Evolutionary conservation across 495 filamentous ascomycete genomes (phyloP).

Genomic region (Terfezia boudieri): DNA sequence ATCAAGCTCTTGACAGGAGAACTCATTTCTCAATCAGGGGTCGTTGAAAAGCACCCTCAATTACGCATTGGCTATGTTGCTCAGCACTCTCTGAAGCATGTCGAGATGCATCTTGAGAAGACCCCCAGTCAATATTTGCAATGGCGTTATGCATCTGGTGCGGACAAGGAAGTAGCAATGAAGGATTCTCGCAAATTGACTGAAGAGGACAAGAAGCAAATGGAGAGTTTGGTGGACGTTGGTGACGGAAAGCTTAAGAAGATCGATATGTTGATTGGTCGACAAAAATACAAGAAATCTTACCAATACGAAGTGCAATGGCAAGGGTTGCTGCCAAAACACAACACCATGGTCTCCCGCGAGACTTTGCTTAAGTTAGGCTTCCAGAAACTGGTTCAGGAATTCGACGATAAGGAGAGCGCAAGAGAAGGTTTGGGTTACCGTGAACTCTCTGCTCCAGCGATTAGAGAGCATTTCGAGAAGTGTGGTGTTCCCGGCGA

Average conservation of each 20-base stretch:
- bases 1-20: conserved; percentile 98
- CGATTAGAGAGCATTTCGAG: conserved; percentile 95
- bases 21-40: conserved; percentile 61
- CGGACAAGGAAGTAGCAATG: conserved; percentile 88
- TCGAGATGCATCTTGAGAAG: conserved; percentile 98
- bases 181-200: conserved; percentile 92
- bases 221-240: conserved; percentile 70
- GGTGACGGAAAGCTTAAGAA: conserved; percentile 54
- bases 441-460: conserved; percentile 71
- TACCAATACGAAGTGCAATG: conserved; percentile 99
- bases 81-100: conserved; percentile 96
- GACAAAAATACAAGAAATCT: conserved; percentile 96
- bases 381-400: conserved; percentile 82
- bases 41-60: conserved; percentile 96
- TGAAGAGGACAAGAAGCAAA: conserved; percentile 61
- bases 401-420: conserved; percentile 96
- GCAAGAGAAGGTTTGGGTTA: conserved; percentile 93
- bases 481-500: conserved; percentile 90
- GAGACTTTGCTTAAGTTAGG: conserved; percentile 72
- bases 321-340: conserved; percentile 65
- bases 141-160: conserved; percentile 93
- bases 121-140: conserved; percentile 97
- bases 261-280: conserved; percentile 76
- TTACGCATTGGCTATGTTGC: conserved; percentile 98
- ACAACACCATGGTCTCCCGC: conserved; percentile 78